A percentile compares a stretch with the other conserved stretches of the same genome.
Conservation (phyloP, 192 early-diverging fungal genomes). For the Umbelopsis vinacea region DNA sequence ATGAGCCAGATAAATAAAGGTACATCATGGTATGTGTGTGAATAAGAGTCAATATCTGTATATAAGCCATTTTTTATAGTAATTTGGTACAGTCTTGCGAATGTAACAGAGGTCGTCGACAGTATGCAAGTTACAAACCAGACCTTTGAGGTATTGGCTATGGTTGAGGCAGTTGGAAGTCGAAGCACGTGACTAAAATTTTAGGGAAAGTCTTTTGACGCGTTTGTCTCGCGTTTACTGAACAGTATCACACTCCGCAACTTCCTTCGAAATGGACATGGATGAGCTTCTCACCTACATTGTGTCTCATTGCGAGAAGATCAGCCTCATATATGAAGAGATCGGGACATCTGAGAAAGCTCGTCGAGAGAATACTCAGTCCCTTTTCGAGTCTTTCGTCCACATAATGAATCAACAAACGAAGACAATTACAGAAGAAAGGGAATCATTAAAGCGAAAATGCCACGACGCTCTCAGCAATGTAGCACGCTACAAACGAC, state of each 20-base stretch:
- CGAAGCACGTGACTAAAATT: too few species aligned
- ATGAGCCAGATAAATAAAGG: too few species aligned
- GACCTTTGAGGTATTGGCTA: too few species aligned
- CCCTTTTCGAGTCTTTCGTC: conserved; percentile 3
- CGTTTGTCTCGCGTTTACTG: not conserved
- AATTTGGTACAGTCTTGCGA: too few species aligned
- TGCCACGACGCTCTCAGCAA: not conserved
- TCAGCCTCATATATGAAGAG: not conserved
- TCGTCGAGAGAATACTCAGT: not conserved
- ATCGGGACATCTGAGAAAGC: conserved; percentile 14
- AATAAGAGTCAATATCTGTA: too few species aligned
- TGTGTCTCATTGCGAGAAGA: conserved; percentile 13
- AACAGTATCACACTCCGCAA: not conserved
- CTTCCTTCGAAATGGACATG: conserved; percentile 4
- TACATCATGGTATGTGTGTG: too few species aligned
- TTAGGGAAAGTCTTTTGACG: not conserved
- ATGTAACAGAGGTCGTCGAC: too few species aligned
- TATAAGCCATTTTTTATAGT: too few species aligned
- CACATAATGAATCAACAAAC: conserved; percentile 9
- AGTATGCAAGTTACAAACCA: too few species aligned
- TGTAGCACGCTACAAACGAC: conserved; percentile 11
- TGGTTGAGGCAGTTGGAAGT: too few species aligned
- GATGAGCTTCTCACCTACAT: not conserved
- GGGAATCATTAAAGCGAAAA: conserved; percentile 15
- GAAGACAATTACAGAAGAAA: conserved; percentile 9